A percentile compares a stretch with the other conserved stretches of the same genome.
phyloP scores from a whole-genome alignment of 805 yeast genomes.

The Yamadazyma endophytica region DNA sequence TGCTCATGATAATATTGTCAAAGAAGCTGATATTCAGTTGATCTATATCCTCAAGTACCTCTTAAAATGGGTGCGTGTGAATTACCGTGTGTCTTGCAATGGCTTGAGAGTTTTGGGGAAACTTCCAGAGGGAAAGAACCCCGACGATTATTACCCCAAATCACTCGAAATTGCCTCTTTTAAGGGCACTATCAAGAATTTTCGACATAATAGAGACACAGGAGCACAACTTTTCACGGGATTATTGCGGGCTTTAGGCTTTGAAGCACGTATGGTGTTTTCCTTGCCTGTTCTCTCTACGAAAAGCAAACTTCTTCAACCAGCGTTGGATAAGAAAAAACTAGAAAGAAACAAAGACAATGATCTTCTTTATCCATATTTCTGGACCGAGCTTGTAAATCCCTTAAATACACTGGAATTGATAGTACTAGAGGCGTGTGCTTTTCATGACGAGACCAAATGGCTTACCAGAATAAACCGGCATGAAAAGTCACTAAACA shows the following conservation, averaged over 20 bases:
- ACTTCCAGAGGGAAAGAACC: slow-evolving; percentile 11
- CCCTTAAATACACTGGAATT: slow-evolving; percentile 22
- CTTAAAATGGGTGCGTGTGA: slow-evolving; percentile 30
- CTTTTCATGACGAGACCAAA: slow-evolving; percentile 26
- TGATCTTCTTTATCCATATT: slow-evolving; percentile 32
- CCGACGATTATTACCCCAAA: slow-evolving; percentile 19
- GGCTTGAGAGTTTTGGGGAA: slow-evolving; percentile 28
- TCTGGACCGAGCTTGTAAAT: slow-evolving; percentile 32
- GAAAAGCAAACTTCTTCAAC: slow-evolving; percentile 16
- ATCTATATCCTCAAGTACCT: slow-evolving; percentile 27
- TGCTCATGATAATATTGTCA: too few relatives aligned
- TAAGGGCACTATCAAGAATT: slow-evolving; percentile 14
- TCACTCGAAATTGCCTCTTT: slow-evolving; percentile 9
- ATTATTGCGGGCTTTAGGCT: slow-evolving; percentile 23
- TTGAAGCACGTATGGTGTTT: slow-evolving; percentile 25
- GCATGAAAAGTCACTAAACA: slow-evolving; percentile 2
- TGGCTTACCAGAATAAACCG: slow-evolving; percentile 19
- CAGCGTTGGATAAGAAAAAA: slow-evolving; percentile 17
- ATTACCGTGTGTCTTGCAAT: slow-evolving; percentile 24
- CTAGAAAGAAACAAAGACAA: slow-evolving; percentile 21
- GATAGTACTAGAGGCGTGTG: slow-evolving; percentile 21
- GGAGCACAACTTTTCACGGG: slow-evolving; percentile 31
- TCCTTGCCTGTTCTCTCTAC: slow-evolving; percentile 24
- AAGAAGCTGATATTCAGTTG: slow-evolving; percentile 14
- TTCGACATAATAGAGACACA: slow-evolving; percentile 28